Evolutionary conservation across 768 basidiomycete species (phyloP).

Genomic region (Mycena filopes): DNA sequence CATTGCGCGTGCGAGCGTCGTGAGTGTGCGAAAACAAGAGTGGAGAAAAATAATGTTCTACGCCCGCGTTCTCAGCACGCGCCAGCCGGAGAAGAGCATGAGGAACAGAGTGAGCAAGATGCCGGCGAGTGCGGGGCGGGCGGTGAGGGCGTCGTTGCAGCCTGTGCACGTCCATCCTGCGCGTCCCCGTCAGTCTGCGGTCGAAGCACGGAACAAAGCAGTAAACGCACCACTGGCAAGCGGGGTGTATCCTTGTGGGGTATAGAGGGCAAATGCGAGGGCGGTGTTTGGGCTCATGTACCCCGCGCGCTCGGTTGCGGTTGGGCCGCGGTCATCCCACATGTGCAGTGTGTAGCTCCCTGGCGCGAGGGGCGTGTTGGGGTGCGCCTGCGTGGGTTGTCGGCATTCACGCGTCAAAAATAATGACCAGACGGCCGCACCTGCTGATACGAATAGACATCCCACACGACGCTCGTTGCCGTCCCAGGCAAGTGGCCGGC

Average conservation of each 20-base stretch:
- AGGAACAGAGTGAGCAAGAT: constrained; percentile 67
- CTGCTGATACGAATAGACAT: constrained; percentile 77
- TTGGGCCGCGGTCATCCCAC: constrained; percentile 83
- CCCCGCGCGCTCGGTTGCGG: constrained; percentile 67
- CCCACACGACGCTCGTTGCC: constrained; percentile 82
- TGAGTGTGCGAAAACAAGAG: no score
- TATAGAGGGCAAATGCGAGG: constrained; percentile 86
- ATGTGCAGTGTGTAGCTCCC: constrained; percentile 84
- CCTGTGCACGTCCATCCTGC: constrained; percentile 37
- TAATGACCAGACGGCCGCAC: neutral
- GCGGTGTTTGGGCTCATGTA: constrained; percentile 74
- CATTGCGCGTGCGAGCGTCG: no score
- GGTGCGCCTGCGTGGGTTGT: constrained; percentile 39
- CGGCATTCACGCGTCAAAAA: neutral
- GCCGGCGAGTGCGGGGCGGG: constrained; percentile 68
- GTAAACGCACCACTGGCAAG: constrained; percentile 58
- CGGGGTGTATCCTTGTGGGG: constrained; percentile 77
- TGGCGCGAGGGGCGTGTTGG: constrained; percentile 76
- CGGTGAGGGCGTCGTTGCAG: constrained; percentile 35
- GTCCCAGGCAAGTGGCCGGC: constrained; percentile 77
- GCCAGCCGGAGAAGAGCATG: constrained; percentile 74
- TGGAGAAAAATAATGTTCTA: neutral
- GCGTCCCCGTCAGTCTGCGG: neutral
- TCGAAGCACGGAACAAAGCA: neutral
- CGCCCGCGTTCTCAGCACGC: constrained; percentile 53